Evolutionary conservation across 208 protist species (phyloP), one percentile per base, ranked within the genome.

Genomic region (Angomonas desouzai): DNA sequence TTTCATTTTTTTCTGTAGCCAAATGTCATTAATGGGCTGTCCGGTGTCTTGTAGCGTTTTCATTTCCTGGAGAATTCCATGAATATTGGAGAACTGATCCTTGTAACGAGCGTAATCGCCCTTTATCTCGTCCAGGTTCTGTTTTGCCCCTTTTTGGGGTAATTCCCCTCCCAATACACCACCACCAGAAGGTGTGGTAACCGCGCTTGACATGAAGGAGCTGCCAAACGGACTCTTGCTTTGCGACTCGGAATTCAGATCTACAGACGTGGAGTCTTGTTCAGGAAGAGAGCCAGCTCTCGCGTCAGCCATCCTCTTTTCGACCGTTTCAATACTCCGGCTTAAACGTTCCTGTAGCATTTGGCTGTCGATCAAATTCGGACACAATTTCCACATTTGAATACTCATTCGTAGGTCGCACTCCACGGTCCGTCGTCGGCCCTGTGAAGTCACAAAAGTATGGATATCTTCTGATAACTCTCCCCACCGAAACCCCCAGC

Each of bases 401-500:
- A 95, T 71, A 40, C 83, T 79, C 2, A 95, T 72, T n/a, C 89
- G 85, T 72, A 89, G 58, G 45, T 95, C 89, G 40, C 76, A 70
- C 59, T 89, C 79, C 11, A 91, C 74, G 4, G 53, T 55, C 7
- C 69, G 65, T 9, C 68, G 66, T 25, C 66, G 43, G 11, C 81
- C 81, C 29, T n/a, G 33, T 11, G 56, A 7, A 10, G 47, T 51
- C 2, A 64, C 49, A 72, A 89, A 94, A 7, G 70, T 76, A 73
- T 91, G 83, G 30, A 30, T 38, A 23, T 78, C 72, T 27, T 81
- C 76, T 0, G 75, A 69, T 25, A 40, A 47, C 64, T 95, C 86
- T 7, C 89, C 89, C 40, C 91, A 87, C 28, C 89, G 83, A 47
- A 88, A 92, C 10, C 89, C 89, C 86, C 89, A 95, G 2, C 89